phyloP scores from a whole-genome alignment of 345 rosid genomes.

The Bruguiera sexangula region DNA sequence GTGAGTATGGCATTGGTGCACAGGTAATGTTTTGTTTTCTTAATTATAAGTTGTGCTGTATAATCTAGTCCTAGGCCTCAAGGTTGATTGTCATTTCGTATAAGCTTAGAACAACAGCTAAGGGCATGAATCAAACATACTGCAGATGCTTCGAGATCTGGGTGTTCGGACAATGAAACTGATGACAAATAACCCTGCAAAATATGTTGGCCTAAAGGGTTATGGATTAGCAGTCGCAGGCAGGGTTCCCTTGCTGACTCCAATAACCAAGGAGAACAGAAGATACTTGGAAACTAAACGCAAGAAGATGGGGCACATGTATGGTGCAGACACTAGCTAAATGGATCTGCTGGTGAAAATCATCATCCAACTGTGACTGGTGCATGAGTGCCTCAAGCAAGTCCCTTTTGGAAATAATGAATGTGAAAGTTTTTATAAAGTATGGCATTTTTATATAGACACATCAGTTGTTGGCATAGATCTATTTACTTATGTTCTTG shows the following conservation, averaged over 20 bases:
- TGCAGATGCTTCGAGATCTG: constrained; percentile 27
- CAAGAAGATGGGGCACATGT: constrained; percentile 23
- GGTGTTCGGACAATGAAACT: constrained; percentile 29
- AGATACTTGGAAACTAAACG: constrained; percentile 25
- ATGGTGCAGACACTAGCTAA: constrained; percentile 8
- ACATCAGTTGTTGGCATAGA: too few species aligned
- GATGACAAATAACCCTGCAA: constrained; percentile 32
- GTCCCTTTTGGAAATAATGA: background rate
- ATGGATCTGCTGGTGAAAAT: constrained; percentile 1
- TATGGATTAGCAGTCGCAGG: constrained; percentile 29
- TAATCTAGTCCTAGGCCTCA: background rate
- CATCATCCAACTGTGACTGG: constrained; percentile 5
- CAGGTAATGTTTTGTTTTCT: constrained; percentile 46
- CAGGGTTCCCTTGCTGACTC: constrained; percentile 27
- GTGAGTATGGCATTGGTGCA: constrained; percentile 91
- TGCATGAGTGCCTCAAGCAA: constrained; percentile 3
- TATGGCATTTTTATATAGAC: too few species aligned
- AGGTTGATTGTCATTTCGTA: background rate
- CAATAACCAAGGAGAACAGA: constrained; percentile 18
- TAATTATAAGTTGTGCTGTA: background rate
- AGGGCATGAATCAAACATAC: background rate
- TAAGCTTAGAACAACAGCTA: background rate
- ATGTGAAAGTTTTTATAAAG: background rate
- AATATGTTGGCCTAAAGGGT: constrained; percentile 31
- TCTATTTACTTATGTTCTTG: too few species aligned